phyloP scores from a whole-genome alignment of 1,139 yeast species.

The Geotrichum bryndzae region DNA sequence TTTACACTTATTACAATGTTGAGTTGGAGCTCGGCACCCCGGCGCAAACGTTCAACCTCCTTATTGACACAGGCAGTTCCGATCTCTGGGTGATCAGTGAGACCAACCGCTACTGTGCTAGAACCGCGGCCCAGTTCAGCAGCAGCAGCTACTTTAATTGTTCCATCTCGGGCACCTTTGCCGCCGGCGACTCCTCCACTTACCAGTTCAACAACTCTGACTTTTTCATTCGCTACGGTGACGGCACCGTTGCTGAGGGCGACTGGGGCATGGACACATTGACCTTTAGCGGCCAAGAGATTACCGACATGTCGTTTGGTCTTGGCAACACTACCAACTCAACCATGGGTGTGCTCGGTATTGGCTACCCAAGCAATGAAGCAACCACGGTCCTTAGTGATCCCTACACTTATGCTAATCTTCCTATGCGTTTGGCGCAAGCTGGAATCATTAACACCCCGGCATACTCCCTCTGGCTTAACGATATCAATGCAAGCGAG shows the following conservation, averaged over 20 bases:
- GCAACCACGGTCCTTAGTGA: constrained; percentile 22
- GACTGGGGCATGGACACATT: constrained; percentile 46
- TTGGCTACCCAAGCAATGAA: constrained; percentile 20
- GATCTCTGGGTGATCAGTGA: constrained; percentile 54
- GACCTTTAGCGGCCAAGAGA: constrained; percentile 17
- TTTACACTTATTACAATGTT: constrained; percentile 38
- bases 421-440: constrained; percentile 44
- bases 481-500: constrained; percentile 37
- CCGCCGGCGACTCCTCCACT: constrained; percentile 9
- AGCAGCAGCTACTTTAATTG: constrained; percentile 24
- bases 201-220: constrained; percentile 17
- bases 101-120: constrained; percentile 34
- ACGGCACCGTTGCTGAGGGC: constrained; percentile 39
- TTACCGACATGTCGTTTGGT: constrained; percentile 28
- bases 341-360: constrained; percentile 34
- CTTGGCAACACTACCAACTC: constrained; percentile 31
- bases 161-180: constrained; percentile 14
- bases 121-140: constrained; percentile 24
- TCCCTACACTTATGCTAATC: constrained; percentile 35
- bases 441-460: constrained; percentile 45
- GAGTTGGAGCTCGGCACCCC: constrained; percentile 50
- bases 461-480: constrained; percentile 52
- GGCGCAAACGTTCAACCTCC: constrained; percentile 45
- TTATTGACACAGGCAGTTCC: constrained; percentile 64
- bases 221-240: constrained; percentile 30